These are phyloP conservation scores for Aspergillus clavatus DNA, from an alignment of 2,329 filamentous ascomycete genomes.

Conservation along the genomic window DNA sequence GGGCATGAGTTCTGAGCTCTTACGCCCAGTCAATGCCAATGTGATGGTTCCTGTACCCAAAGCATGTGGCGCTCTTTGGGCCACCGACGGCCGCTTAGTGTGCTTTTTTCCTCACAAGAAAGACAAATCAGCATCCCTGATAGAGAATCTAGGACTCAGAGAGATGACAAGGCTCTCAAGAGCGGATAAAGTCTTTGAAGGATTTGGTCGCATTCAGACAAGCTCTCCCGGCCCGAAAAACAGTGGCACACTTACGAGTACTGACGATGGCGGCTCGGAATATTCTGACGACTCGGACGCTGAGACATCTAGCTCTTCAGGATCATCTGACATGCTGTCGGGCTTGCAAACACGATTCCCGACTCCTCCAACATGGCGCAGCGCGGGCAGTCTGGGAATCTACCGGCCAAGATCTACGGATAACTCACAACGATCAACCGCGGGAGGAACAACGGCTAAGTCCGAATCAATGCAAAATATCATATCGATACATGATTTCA, in stretches of 20 bases:
- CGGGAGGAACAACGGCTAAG: conserved; percentile 51
- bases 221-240: conserved; percentile 45
- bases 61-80: conserved; percentile 55
- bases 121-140: conserved; percentile 47
- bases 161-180: conserved; percentile 46
- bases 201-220: conserved; percentile 57
- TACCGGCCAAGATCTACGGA: conserved; percentile 49
- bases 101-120: conserved; percentile 54
- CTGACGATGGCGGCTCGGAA: conserved; percentile 43
- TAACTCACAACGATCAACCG: conserved; percentile 49
- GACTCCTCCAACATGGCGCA: conserved; percentile 50
- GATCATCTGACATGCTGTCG: conserved; percentile 41
- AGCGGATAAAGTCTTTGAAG: conserved; percentile 56
- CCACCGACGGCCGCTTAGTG: conserved; percentile 52
- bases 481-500: conserved; percentile 67
- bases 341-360: conserved; percentile 46
- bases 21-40: conserved; percentile 55
- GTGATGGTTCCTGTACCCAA: conserved; percentile 61
- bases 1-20: conserved; percentile 48
- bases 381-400: conserved; percentile 49
- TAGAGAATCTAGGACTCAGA: conserved; percentile 45
- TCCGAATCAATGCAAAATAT: conserved; percentile 57
- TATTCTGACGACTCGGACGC: conserved; percentile 52
- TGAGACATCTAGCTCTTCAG: conserved; percentile 53
- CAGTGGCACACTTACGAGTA: conserved; percentile 38